phyloP scores from a whole-genome alignment of 495 filamentous ascomycete genomes.

The Penicillium antarcticum region DNA sequence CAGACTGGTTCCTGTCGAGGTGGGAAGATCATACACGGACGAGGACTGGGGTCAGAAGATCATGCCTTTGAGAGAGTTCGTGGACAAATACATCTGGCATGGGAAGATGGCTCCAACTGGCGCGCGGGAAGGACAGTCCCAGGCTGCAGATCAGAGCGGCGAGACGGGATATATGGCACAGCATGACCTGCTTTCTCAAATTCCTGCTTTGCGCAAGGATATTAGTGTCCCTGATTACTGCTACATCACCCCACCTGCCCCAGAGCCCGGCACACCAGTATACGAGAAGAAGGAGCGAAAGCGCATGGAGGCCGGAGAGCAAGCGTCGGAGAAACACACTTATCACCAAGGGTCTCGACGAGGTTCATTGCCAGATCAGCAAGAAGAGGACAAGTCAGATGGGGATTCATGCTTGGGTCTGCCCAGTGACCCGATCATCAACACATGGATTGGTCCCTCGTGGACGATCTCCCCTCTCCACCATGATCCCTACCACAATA shows the following conservation, averaged over 20 bases:
- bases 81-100: slow-evolving; percentile 55
- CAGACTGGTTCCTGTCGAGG: slow-evolving; percentile 81
- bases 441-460: slow-evolving; percentile 89
- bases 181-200: slow-evolving; percentile 80
- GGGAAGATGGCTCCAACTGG: slow-evolving; percentile 3
- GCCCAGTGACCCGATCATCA: slow-evolving; percentile 48
- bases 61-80: slow-evolving; percentile 70
- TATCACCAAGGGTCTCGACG: slow-evolving; percentile 24
- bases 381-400: slow-evolving; percentile 10
- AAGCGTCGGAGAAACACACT: slow-evolving; percentile 20
- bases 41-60: slow-evolving; percentile 83
- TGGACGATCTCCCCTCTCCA: slow-evolving; percentile 90
- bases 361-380: slow-evolving; percentile 26
- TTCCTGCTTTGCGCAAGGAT: slow-evolving; percentile 73
- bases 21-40: slow-evolving; percentile 88
- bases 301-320: slow-evolving; percentile 5
- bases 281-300: slow-evolving; percentile 42
- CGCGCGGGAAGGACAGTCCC: neutral
- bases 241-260: slow-evolving; percentile 59
- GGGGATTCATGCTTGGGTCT: slow-evolving; percentile 7
- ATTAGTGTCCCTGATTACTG: slow-evolving; percentile 82
- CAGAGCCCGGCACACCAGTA: slow-evolving; percentile 47
- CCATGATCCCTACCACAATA: slow-evolving; percentile 91
- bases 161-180: slow-evolving; percentile 82
- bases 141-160: slow-evolving; percentile 9